phyloP scores from a whole-genome alignment of 2,329 filamentous ascomycete genomes.

The Arthrobotrys megalospora region DNA sequence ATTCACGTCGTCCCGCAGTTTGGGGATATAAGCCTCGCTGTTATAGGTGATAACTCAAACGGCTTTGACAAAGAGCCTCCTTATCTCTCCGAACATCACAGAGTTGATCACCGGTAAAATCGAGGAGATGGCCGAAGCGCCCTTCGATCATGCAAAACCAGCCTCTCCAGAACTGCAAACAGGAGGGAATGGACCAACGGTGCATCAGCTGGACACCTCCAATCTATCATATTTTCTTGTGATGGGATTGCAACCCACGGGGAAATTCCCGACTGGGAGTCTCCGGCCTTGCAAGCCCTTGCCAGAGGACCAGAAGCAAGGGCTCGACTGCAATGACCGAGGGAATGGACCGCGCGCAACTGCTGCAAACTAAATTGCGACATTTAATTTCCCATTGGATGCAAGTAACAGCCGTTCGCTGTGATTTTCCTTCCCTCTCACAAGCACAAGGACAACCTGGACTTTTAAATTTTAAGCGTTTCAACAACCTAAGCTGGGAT shows the following conservation, averaged over 20 bases:
- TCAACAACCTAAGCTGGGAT: conserved; percentile 29
- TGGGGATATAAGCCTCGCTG: conserved; percentile 8
- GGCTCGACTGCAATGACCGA: conserved; percentile 42
- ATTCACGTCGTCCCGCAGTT: conserved; percentile 26
- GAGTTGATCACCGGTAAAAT: conserved; percentile 30
- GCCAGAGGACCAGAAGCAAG: conserved; percentile 28
- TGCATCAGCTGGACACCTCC: conserved; percentile 28
- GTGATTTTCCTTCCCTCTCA: conserved; percentile 30
- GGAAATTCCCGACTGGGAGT: conserved; percentile 41
- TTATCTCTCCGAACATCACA: conserved; percentile 34
- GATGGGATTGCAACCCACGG: conserved; percentile 16
- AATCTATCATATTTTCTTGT: conserved; percentile 26
- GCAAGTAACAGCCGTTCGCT: conserved; percentile 32
- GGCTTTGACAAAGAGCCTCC: conserved; percentile 24
- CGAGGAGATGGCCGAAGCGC: conserved; percentile 39
- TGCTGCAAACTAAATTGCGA: conserved; percentile 56
- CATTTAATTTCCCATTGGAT: conserved; percentile 62
- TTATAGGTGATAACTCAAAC: conserved; percentile 27
- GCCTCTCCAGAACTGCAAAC: conserved; percentile 5
- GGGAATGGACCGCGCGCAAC: conserved; percentile 23
- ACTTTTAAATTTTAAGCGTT: conserved; percentile 56
- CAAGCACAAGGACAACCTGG: conserved; percentile 16
- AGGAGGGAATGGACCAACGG: conserved; percentile 5
- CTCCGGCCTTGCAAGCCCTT: conserved; percentile 25
- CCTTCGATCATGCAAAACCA: conserved; percentile 10